Evolutionary conservation across 106 monocot genomes (phyloP).

Genomic region (Allium fistulosum): DNA sequence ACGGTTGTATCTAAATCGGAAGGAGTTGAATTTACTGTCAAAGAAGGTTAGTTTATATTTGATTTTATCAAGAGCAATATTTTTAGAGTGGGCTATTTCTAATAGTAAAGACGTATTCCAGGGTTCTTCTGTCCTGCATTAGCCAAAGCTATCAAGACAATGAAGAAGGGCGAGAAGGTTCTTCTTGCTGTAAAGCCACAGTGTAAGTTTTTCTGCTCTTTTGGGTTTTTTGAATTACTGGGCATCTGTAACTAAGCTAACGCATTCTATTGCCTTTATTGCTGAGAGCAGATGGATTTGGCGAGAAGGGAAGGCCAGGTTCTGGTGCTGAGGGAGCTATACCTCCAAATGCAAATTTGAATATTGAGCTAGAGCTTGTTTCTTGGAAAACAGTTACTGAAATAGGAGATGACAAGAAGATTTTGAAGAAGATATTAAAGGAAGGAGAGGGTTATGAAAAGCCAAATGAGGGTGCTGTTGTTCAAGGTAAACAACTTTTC

Average conservation of each 20-base stretch:
- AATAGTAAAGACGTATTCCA: conserved; percentile 6
- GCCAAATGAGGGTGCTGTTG: conserved; percentile 78
- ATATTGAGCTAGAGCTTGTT: conserved; percentile 51
- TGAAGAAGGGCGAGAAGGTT: conserved; percentile 78
- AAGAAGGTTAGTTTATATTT: conserved; percentile 45
- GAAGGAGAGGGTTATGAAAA: conserved; percentile 71
- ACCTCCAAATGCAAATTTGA: conserved; percentile 53
- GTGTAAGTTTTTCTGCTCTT: conserved; percentile 29
- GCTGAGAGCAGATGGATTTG: conserved; percentile 54
- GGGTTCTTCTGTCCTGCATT: conserved; percentile 66
- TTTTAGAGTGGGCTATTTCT: neutral
- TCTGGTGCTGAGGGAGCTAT: conserved; percentile 55
- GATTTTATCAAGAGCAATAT: neutral
- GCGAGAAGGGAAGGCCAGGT: conserved; percentile 52
- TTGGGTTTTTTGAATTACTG: neutral
- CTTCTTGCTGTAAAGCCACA: conserved; percentile 71
- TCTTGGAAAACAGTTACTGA: conserved; percentile 78
- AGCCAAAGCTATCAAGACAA: conserved; percentile 62
- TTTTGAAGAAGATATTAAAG: conserved; percentile 65
- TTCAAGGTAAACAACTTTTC: conserved; percentile 25
- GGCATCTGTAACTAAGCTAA: neutral
- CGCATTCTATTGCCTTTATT: neutral
- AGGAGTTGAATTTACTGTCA: conserved; percentile 78
- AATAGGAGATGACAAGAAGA: conserved; percentile 62
- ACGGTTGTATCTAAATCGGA: conserved; percentile 62